Base-by-base conservation (phyloP, 2,329 filamentous ascomycete species). In the Diaporthe capsici region DNA sequence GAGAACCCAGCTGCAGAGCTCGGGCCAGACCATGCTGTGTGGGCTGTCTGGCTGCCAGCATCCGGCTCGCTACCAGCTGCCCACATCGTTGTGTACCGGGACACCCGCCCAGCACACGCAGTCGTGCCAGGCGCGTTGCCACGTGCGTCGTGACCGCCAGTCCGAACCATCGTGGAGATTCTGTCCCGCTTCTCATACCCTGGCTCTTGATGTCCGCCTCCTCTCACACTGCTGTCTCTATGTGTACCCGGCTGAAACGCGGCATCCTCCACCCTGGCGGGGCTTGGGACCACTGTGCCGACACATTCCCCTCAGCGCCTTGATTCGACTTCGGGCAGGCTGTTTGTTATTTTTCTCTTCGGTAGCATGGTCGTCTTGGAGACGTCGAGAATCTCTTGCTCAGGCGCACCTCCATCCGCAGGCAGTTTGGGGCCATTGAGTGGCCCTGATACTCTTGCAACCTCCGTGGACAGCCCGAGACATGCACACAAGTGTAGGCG, bases 61-160 rank as follows among this genome's bases (percentile, higher is more conserved):
- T 44, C 61, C 28, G 31, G 31, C 49, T 70, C 47, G 65, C 65
- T 68, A 53, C 65, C 47, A 51, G 17, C 34, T 39, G 44, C 44
- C 44, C 63, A 47, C 39, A n/a, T 68, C 47, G 47, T 53, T 53
- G 65, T 53, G 47, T 39, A 68, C 31, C 63, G 31, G 55, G 65
- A 49, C 49, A 42, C 65, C 34, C 22, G 28, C 28, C 34, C 34
- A 70, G 47, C 22, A 31, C 34, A 28, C 42, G 34, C 22, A 70
- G 34, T 70, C 49, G 49, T 49, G 49, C 34, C 65, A 70, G 65
- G 49, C 65, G 65, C 65, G 49, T 28, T 70, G 65, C 65, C 65
- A 70, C 47, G 65, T 70, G 65, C 65, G 42, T 51, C 22, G 65
- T 53, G 65, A 70, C 47, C 47, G 47, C 47, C 49, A 15, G n/a